Evolutionary conservation across 75 land plant species (phyloP).

Genomic region (Cupressus sempervirens): DNA sequence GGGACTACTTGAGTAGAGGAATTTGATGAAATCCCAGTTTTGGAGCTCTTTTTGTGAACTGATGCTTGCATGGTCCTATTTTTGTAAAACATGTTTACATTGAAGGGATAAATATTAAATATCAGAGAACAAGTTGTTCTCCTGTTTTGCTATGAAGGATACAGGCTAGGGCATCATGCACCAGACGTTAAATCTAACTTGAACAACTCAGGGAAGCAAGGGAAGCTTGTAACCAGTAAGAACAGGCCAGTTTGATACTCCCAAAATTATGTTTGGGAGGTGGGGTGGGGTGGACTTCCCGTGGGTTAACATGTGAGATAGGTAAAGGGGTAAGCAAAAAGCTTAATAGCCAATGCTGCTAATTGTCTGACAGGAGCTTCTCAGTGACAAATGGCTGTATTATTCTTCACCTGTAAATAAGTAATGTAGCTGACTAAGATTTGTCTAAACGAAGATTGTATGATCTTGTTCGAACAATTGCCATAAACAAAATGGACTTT

Average conservation of each 20-base stretch:
- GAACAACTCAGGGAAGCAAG: constrained; percentile 8
- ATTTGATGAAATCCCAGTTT: constrained; percentile 5
- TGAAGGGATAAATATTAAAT: too few species aligned
- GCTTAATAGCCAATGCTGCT: constrained; percentile 7
- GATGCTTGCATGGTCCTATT: neutral
- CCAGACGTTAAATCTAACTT: neutral
- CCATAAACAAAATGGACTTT: neutral
- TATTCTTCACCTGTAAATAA: constrained; percentile 7
- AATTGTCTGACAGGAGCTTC: constrained; percentile 9
- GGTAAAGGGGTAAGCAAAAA: neutral
- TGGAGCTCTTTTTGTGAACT: neutral
- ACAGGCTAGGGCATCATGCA: neutral
- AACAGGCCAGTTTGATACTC: neutral
- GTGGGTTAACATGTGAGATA: constrained; percentile 8
- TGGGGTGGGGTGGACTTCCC: neutral
- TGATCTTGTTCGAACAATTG: neutral
- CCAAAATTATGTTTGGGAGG: neutral
- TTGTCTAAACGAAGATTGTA: constrained; percentile 4
- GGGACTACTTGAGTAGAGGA: neutral
- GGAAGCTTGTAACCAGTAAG: neutral
- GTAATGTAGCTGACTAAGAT: neutral
- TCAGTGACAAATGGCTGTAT: constrained; percentile 8
- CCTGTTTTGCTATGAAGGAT: neutral
- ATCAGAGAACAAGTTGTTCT: neutral
- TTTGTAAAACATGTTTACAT: neutral